phyloP scores from a whole-genome alignment of 2,329 filamentous ascomycete species.

The Hypomyces perniciosus region DNA sequence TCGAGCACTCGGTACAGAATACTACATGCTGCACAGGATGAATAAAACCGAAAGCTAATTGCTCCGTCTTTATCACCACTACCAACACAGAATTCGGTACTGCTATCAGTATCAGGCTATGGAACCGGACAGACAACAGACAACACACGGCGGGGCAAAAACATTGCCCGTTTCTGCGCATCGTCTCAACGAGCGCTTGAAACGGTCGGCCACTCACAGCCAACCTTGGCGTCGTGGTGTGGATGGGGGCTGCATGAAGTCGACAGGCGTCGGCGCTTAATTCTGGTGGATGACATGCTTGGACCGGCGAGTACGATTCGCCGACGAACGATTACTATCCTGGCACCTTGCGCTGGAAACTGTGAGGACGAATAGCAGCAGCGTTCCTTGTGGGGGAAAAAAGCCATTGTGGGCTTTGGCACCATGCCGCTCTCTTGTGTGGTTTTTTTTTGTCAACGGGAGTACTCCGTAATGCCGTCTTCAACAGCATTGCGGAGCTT shows the following conservation, averaged over 20 bases:
- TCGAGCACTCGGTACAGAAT: too few species aligned
- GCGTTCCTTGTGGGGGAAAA: background rate
- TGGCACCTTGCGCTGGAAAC: background rate
- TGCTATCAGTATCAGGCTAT: background rate
- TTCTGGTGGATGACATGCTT: conserved; percentile 35
- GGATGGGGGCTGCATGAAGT: conserved; percentile 40
- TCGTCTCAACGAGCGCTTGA: conserved; percentile 5
- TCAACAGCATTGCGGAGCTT: too few species aligned
- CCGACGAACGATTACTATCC: conserved; percentile 3
- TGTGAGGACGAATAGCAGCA: conserved; percentile 1
- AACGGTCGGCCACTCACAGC: conserved; percentile 14
- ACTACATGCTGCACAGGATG: too few species aligned
- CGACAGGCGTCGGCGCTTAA: conserved; percentile 55
- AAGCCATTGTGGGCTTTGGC: background rate
- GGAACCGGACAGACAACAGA: background rate
- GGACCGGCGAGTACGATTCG: conserved; percentile 33
- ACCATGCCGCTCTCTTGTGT: background rate
- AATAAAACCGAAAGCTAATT: too few species aligned
- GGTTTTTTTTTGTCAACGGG: too few species aligned
- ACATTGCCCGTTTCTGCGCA: background rate
- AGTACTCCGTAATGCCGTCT: too few species aligned
- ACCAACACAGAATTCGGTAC: background rate
- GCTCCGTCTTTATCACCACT: too few species aligned
- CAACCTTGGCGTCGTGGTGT: conserved; percentile 11
- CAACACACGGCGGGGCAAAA: background rate